phyloP scores from a whole-genome alignment of 1,139 yeast species.

The Yamadazyma buinensis region DNA sequence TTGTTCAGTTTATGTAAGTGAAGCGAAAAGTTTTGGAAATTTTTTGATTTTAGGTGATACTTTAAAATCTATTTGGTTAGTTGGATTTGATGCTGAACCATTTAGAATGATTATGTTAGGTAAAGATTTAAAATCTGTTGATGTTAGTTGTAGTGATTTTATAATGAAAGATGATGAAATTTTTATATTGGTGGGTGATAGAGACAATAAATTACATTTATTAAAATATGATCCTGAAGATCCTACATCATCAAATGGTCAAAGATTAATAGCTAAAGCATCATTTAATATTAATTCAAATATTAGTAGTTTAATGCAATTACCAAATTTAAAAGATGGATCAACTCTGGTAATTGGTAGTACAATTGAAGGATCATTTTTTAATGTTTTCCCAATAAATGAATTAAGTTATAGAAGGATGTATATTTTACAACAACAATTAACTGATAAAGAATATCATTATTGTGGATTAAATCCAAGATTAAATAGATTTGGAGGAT shows the following conservation, averaged over 20 bases:
- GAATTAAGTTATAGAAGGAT: constrained; percentile 78
- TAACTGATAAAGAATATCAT: constrained; percentile 72
- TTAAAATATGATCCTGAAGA: constrained; percentile 92
- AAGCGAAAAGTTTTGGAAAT: constrained; percentile 80
- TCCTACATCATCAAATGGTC: constrained; percentile 78
- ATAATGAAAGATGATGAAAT: constrained; percentile 68
- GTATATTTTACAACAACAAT: constrained; percentile 83
- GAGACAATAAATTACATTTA: constrained; percentile 64
- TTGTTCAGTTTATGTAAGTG: constrained; percentile 73
- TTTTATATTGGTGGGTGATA: constrained; percentile 67
- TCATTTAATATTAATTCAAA: constrained; percentile 67
- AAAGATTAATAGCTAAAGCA: constrained; percentile 63
- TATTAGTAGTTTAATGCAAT: constrained; percentile 54
- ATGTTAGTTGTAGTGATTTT: constrained; percentile 68
- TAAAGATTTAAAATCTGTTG: constrained; percentile 63
- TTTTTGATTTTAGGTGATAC: constrained; percentile 77
- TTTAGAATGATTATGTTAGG: constrained; percentile 79
- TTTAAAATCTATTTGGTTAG: constrained; percentile 73
- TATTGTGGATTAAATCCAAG: constrained; percentile 80
- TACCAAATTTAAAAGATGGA: constrained; percentile 42
- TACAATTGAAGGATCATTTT: constrained; percentile 75
- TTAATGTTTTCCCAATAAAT: constrained; percentile 67
- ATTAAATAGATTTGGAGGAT: constrained; percentile 59
- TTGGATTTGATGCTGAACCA: constrained; percentile 95
- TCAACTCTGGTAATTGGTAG: constrained; percentile 60